Conservation (phyloP, 1,139 yeast genomes). For the Magnusiomyces magnusii region DNA sequence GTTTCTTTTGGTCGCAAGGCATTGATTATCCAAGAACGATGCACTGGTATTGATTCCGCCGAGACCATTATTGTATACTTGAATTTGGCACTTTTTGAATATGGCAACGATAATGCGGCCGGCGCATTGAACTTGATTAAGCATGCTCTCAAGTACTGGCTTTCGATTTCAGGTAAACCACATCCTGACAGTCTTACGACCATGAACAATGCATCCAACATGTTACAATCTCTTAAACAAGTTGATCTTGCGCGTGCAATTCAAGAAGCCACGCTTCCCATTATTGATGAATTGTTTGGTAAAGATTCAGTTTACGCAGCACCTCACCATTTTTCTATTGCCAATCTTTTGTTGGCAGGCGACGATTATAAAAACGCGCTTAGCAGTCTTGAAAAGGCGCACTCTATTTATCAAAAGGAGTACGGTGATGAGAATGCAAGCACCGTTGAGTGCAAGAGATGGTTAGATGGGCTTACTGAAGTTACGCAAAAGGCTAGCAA, state of each 20-base stretch:
- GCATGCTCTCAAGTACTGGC: conserved; percentile 56
- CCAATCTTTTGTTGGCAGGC: conserved; percentile 50
- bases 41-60: conserved; percentile 69
- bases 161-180: conserved; percentile 42
- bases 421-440: conserved; percentile 57
- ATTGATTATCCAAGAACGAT: conserved; percentile 67
- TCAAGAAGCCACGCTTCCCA: conserved; percentile 42
- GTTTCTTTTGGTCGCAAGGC: conserved; percentile 65
- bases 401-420: conserved; percentile 46
- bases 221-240: conserved; percentile 49
- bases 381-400: conserved; percentile 46
- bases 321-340: conserved; percentile 55
- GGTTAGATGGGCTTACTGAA: conserved; percentile 44
- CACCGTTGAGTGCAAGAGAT: conserved; percentile 56
- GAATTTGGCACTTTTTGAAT: conserved; percentile 69
- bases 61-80: conserved; percentile 67
- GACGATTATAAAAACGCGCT: conserved; percentile 50
- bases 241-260: conserved; percentile 43
- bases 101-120: conserved; percentile 48
- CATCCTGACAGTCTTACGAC: conserved; percentile 69
- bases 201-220: conserved; percentile 55
- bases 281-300: conserved; percentile 48
- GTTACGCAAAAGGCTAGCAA: conserved; percentile 17
- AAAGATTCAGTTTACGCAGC: conserved; percentile 52
- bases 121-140: conserved; percentile 58